These are phyloP conservation scores for Didymella exigua DNA, from an alignment of 2,329 filamentous ascomycete genomes.

Conservation along the genomic window DNA sequence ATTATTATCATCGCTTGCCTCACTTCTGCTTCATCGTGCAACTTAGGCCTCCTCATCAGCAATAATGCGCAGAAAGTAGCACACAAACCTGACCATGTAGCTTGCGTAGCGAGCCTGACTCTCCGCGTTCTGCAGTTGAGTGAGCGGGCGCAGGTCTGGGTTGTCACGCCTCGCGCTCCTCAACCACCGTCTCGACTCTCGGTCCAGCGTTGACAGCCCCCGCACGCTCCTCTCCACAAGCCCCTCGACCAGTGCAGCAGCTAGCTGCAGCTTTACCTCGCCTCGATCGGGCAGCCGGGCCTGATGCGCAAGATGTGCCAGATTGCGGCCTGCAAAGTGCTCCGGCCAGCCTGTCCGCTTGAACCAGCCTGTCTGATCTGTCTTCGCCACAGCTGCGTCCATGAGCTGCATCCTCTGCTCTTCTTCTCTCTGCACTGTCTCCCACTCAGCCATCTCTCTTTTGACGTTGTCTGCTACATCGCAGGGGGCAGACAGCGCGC, in stretches of 20 bases:
- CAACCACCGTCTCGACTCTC: background rate
- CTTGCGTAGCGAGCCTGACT: slow-evolving; percentile 9
- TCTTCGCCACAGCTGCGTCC: background rate
- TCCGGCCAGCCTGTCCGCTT: background rate
- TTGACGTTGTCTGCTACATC: background rate
- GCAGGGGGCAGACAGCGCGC: background rate
- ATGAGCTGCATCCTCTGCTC: background rate
- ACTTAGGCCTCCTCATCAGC: background rate
- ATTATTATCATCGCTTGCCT: background rate
- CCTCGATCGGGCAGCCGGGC: background rate
- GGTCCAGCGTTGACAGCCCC: background rate
- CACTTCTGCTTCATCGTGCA: background rate
- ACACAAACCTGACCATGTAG: slow-evolving; percentile 17
- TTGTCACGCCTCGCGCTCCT: background rate
- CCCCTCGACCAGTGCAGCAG: background rate
- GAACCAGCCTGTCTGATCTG: background rate
- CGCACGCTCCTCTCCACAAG: background rate
- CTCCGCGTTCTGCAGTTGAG: background rate
- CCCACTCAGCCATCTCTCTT: background rate
- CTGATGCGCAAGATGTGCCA: background rate
- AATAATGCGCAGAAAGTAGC: slow-evolving; percentile 13
- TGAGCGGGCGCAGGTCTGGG: background rate
- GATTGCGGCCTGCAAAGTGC: background rate
- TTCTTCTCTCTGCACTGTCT: background rate
- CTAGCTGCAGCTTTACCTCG: background rate